phyloP scores from a whole-genome alignment of 2,329 filamentous ascomycete species.

The Aspergillus sp. region DNA sequence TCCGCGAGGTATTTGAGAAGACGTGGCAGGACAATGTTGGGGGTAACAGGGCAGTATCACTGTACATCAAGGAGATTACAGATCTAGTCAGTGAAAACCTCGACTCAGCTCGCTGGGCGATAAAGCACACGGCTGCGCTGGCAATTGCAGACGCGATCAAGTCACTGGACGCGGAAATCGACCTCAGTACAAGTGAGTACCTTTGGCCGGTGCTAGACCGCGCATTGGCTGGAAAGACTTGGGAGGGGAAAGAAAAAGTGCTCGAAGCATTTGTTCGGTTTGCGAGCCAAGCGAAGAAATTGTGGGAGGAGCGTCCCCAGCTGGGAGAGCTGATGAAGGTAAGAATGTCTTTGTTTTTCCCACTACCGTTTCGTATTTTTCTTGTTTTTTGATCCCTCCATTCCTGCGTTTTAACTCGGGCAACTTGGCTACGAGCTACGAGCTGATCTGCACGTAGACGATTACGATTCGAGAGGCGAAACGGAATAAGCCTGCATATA shows the following conservation, averaged over 20 bases:
- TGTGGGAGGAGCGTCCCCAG: slow-evolving; percentile 63
- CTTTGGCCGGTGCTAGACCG: slow-evolving; percentile 87
- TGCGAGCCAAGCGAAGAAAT: slow-evolving; percentile 63
- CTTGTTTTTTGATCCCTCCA: neutral
- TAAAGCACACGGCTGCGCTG: slow-evolving; percentile 86
- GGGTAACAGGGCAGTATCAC: slow-evolving; percentile 75
- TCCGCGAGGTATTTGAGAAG: slow-evolving; percentile 76
- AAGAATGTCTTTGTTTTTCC: slow-evolving; percentile 4
- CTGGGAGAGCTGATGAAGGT: slow-evolving; percentile 72
- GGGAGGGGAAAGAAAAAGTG: slow-evolving; percentile 86
- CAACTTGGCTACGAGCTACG: slow-evolving; percentile 21
- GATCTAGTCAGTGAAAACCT: slow-evolving; percentile 69
- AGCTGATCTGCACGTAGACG: slow-evolving; percentile 45
- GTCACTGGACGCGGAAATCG: slow-evolving; percentile 63
- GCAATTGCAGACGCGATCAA: slow-evolving; percentile 74
- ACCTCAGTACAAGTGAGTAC: slow-evolving; percentile 61
- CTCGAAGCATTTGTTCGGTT: slow-evolving; percentile 80
- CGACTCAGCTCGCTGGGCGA: slow-evolving; percentile 81
- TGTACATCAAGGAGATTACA: slow-evolving; percentile 85
- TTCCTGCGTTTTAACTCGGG: slow-evolving; percentile 6
- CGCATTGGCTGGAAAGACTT: slow-evolving; percentile 84
- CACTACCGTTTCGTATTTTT: neutral
- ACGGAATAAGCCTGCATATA: slow-evolving; percentile 84
- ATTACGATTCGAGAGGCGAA: slow-evolving; percentile 86
- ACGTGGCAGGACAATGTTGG: slow-evolving; percentile 93